Evolutionary conservation across 202 grass and related monocot genomes (phyloP).

Genomic region (Zizania palustris): DNA sequence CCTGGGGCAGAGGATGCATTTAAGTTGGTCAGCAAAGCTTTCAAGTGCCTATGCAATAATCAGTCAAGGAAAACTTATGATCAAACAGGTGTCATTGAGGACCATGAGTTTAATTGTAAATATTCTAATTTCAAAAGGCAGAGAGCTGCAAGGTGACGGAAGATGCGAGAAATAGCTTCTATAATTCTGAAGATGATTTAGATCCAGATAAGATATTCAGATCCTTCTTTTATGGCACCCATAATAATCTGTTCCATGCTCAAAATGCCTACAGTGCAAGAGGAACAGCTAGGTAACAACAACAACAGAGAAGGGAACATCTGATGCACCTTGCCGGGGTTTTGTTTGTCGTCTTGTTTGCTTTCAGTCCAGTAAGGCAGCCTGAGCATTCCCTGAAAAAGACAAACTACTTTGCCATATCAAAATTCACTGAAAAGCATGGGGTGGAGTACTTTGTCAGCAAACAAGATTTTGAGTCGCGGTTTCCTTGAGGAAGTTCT

Average conservation of each 20-base stretch:
- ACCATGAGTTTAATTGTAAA: constrained; percentile 58
- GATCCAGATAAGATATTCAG: constrained; percentile 88
- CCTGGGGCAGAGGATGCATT: constrained; percentile 92
- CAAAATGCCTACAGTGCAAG: constrained; percentile 55
- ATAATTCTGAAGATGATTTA: constrained; percentile 62
- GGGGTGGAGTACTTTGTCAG: constrained; percentile 83
- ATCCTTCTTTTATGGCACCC: constrained; percentile 71
- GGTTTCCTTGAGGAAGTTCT: constrained; percentile 61
- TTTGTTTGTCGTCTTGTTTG: constrained; percentile 59
- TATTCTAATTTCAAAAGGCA: constrained; percentile 59
- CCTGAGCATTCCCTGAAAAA: constrained; percentile 76
- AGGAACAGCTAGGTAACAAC: constrained; percentile 53
- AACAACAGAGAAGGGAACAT: constrained; percentile 59
- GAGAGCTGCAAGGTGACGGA: constrained; percentile 52
- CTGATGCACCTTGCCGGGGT: constrained; percentile 55
- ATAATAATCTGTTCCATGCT: constrained; percentile 54
- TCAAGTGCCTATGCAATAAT: constrained; percentile 85
- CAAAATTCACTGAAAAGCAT: constrained; percentile 64
- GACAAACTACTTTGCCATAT: constrained; percentile 59
- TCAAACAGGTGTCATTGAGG: constrained; percentile 59
- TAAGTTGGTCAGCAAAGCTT: constrained; percentile 83
- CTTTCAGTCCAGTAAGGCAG: constrained; percentile 56
- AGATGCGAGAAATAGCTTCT: constrained; percentile 61
- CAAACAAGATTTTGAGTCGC: constrained; percentile 75
- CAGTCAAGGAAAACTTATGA: constrained; percentile 77